phyloP scores from a whole-genome alignment of 2,329 filamentous ascomycete genomes.

The Chaetoscypha palmicola region DNA sequence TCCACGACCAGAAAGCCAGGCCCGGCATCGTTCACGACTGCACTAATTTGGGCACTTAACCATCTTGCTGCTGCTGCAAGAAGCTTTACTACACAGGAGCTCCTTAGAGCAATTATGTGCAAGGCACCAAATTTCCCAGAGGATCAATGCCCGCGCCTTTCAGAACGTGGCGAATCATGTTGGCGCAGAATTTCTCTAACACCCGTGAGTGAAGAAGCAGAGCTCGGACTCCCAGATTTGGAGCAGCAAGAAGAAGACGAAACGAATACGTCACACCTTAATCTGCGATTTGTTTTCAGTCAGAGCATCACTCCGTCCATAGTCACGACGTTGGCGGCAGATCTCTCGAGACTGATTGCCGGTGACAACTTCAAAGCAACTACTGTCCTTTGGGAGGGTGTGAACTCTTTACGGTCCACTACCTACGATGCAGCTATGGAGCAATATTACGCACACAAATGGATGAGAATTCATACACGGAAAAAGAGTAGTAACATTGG shows the following conservation, averaged over 20 bases:
- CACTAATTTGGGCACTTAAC: conserved; percentile 13
- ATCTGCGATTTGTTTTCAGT: conserved; percentile 4
- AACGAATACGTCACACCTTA: background rate
- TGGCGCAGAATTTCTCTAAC: background rate
- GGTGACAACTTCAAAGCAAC: background rate
- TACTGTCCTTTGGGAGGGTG: background rate
- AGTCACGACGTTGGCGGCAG: background rate
- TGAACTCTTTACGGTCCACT: background rate
- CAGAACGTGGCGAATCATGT: background rate
- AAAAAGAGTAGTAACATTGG: background rate
- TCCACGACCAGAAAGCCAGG: conserved; percentile 9
- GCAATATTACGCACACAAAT: background rate
- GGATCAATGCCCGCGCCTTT: conserved; percentile 7
- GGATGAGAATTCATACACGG: background rate
- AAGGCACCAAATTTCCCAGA: conserved; percentile 12
- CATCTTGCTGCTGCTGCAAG: background rate
- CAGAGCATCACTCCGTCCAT: background rate
- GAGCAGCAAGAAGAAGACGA: background rate
- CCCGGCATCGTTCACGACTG: conserved; percentile 12
- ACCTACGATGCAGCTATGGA: background rate
- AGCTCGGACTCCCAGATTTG: background rate
- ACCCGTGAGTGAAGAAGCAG: background rate
- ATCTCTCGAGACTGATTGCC: background rate
- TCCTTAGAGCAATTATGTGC: conserved; percentile 8
- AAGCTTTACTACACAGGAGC: conserved; percentile 11